Conservation (phyloP, 1,139 yeast species). For the Geotrichum fermentans region DNA sequence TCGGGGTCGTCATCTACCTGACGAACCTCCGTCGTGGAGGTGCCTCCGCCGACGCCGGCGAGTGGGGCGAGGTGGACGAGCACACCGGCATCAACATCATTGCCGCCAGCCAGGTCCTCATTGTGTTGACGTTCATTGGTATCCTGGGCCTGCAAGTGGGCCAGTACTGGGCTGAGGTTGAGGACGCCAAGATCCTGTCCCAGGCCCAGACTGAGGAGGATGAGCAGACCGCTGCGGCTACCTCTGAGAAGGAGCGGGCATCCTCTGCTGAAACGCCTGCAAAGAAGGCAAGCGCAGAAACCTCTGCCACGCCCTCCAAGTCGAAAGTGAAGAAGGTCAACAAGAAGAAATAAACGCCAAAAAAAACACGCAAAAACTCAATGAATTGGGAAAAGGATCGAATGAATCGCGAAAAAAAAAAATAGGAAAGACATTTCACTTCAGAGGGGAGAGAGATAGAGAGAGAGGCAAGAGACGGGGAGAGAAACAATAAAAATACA, state of each 20-base stretch:
- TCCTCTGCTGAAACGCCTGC: conserved; percentile 13
- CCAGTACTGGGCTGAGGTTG: conserved; percentile 82
- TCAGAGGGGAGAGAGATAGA: neutral
- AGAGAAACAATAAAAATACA: neutral
- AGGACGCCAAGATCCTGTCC: conserved; percentile 44
- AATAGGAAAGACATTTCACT: too few relatives aligned
- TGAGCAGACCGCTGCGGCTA: conserved; percentile 26
- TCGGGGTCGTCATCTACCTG: conserved; percentile 70
- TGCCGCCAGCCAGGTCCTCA: conserved; percentile 82
- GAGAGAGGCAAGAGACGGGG: neutral
- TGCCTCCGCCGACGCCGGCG: conserved; percentile 59
- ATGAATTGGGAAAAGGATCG: neutral
- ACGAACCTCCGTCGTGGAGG: conserved; percentile 84
- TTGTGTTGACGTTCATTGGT: conserved; percentile 67
- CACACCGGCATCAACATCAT: conserved; percentile 84
- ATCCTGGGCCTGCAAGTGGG: conserved; percentile 82
- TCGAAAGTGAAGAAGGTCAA: conserved; percentile 6
- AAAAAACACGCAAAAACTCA: neutral
- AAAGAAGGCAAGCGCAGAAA: conserved; percentile 2
- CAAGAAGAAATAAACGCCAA: conserved; percentile 1
- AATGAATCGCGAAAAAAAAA: neutral
- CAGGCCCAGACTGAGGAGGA: conserved; percentile 34
- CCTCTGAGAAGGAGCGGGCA: conserved; percentile 29
- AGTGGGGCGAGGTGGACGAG: conserved; percentile 92
- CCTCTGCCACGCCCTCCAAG: conserved; percentile 13